These are phyloP conservation scores for Erodium trifolium DNA, from an alignment of 441 rosid genomes.

Conservation along the genomic window DNA sequence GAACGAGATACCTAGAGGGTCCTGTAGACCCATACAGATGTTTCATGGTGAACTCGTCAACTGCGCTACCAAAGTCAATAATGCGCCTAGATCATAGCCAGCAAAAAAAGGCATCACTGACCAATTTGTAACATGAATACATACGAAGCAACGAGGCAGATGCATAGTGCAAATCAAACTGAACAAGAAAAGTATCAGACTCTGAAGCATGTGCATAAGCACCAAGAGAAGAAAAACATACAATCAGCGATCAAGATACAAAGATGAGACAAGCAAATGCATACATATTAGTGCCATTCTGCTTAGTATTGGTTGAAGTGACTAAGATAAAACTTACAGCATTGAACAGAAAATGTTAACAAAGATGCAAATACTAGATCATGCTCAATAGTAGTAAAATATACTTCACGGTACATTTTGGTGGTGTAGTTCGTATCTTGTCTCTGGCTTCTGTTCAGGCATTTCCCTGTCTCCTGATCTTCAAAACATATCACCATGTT, in stretches of 20 bases:
- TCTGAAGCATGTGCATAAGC: no score
- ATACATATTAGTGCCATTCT: neutral
- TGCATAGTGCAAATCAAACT: no score
- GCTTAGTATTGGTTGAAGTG: constrained; percentile 1
- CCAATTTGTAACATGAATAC: no score
- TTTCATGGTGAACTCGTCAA: constrained; percentile 78
- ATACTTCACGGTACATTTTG: constrained; percentile 43
- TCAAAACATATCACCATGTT: constrained; percentile 96
- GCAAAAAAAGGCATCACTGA: constrained; percentile 20
- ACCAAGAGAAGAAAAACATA: no score
- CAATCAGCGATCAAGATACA: no score
- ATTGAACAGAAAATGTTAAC: neutral
- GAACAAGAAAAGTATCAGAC: no score
- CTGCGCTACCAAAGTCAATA: constrained; percentile 96
- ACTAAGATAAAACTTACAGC: neutral
- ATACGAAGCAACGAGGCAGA: no score
- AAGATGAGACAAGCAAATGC: no score
- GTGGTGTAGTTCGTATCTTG: constrained; percentile 51
- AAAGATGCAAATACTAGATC: constrained; percentile 1
- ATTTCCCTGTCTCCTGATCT: constrained; percentile 67
- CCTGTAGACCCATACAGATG: constrained; percentile 77
- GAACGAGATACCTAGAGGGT: constrained; percentile 69
- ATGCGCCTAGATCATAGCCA: constrained; percentile 52
- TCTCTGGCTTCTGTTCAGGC: constrained; percentile 61
- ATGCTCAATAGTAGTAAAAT: constrained; percentile 16